Base-by-base conservation (phyloP, 73 alveolate species). In the Paramecium biaurelia region DNA sequence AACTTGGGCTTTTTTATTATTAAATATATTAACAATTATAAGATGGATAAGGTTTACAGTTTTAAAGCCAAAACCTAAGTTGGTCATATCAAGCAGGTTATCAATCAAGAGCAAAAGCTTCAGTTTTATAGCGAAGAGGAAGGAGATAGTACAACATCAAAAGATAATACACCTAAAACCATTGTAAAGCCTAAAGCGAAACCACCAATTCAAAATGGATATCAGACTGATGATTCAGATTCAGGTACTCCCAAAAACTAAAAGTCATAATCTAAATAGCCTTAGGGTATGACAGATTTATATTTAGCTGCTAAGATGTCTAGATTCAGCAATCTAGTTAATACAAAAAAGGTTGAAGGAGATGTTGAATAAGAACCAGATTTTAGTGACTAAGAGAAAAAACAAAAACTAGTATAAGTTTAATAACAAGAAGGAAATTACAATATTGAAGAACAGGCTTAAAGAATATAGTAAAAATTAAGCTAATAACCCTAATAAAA, bases 31-130 rank as follows among this genome's bases (percentile, higher is more conserved):
- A 30, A 35, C n/a, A 5, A 35, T 35, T 30, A 32, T 32, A 79
- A 74, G n/a, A 74, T 74, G 87, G 87, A 74, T 74, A 74, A 74
- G 47, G 59, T 74, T 35, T 74, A 74, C 47, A 74, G 59, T 18
- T 74, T 74, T 38, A 21, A 74, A 74, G 56, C 87, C 5, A 74
- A 74, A 74, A n/a, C 37, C n/a, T 43, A 28, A 38, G 47, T 21
- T 32, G 87, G 87, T 9, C 56, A 74, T 12, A 32, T 74, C 18
- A 28, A 74, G 7, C n/a, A 74, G n/a, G 87, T 74, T 10, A 32
- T 74, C n/a, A 21, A 74, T 30, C 34, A 28, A 32, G 87, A 74
- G n/a, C 47, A 74, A n/a, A 74, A 74, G 47, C 59, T 74, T 21
- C 47, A 74, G n/a, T 74, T 74, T 43, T 74, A 74, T 20, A 32